A percentile compares a stretch with the other conserved stretches of the same genome.
phyloP scores from a whole-genome alignment of 306 rosid species.

The Begonia loranthoides region DNA sequence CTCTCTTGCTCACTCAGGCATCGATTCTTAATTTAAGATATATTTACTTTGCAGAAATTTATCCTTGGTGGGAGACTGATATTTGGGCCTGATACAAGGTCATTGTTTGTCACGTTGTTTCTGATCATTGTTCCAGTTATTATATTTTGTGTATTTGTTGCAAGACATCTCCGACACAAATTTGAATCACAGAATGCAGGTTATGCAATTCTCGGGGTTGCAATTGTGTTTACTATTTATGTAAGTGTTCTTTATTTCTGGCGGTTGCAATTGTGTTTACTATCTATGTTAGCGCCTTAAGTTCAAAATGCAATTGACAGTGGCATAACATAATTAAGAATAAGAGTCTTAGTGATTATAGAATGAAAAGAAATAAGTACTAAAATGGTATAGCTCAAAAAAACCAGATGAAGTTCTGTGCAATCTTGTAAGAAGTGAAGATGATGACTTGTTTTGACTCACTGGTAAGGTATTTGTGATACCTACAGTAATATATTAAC shows the following conservation, averaged over 20 bases:
- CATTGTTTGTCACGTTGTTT: slow-evolving; percentile 58
- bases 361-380: background rate
- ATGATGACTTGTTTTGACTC: too few relatives aligned
- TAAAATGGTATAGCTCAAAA: slow-evolving; percentile 28
- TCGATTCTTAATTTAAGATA: background rate
- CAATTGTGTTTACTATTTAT: slow-evolving; percentile 52
- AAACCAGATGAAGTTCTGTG: background rate
- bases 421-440: slow-evolving; percentile 6
- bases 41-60: slow-evolving; percentile 58
- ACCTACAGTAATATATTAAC: slow-evolving; percentile 28
- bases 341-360: too few relatives aligned
- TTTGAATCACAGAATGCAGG: slow-evolving; percentile 53
- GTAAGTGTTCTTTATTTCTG: slow-evolving; percentile 26
- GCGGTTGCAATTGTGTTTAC: background rate
- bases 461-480: slow-evolving; percentile 39
- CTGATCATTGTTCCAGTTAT: slow-evolving; percentile 60
- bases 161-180: slow-evolving; percentile 73
- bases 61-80: slow-evolving; percentile 70
- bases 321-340: too few relatives aligned
- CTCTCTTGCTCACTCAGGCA: background rate
- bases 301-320: background rate
- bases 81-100: slow-evolving; percentile 89
- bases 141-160: slow-evolving; percentile 66
- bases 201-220: slow-evolving; percentile 57
- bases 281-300: background rate